Base-by-base conservation (phyloP, 2,329 filamentous ascomycete species). In the Plectosphaerella sp. region DNA sequence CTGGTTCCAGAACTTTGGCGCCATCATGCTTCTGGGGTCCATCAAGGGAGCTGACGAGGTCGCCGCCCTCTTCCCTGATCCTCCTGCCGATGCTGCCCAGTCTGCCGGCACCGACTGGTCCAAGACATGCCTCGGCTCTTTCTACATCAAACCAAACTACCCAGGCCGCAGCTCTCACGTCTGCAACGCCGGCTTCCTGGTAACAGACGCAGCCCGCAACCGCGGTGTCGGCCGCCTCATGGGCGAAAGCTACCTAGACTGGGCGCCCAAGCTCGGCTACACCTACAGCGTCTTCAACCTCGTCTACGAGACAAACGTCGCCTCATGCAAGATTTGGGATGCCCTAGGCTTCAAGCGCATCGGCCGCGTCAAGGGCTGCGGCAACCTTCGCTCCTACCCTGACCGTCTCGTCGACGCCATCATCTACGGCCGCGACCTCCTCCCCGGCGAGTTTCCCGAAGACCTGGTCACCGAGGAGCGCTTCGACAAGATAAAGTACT, bases 401-500 rank as follows among this genome's bases (percentile, higher is more conserved):
- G 83, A 80, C 56, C 80, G 85, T 58, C 77, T 86, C 55, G 81
- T 90, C 55, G 87, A 90, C 69, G 87, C 86, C 64, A 89, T 90
- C 67, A 89, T 90, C 56, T 90, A 88, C 71, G 91, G 91, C 35
- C 78, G 83, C 50, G 83, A 86, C 61, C 72, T 84, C 55, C 66
- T 67, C 45, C 77, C 73, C 56, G 71, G 65, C 64, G 62, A 75
- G 37, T 87, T 90, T 62, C 82, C 80, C 62, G 90, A 94, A 66
- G 89, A 94, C 68, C 86, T 89, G 67, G 87, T 93, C 62, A 92
- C 88, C 69, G 92, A 97, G 76, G 92, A 97, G 74, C 89, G 94
- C 61, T 97, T 97, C 77, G 93, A 97, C 77, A 97, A 97, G 78
- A 97, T 97, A 68, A 88, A 92, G 65, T 97, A 89, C 77, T 97